Evolutionary conservation across 202 grass and related monocot species (phyloP).

Genomic region (Digitaria exilis): DNA sequence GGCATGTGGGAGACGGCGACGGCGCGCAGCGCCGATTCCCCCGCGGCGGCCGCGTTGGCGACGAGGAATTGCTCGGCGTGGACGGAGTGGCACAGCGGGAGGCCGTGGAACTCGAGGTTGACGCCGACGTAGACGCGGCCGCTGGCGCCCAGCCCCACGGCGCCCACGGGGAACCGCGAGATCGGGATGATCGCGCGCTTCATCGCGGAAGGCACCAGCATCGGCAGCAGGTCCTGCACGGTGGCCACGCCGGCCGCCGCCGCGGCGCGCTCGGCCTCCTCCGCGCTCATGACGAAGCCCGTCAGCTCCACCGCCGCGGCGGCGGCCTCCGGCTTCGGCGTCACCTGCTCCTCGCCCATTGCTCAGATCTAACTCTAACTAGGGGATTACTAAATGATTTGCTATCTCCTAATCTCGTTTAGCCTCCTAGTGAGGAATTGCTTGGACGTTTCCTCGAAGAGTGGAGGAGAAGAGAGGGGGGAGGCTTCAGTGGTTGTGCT

Average conservation of each 20-base stretch:
- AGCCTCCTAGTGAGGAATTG: background rate
- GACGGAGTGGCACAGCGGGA: slow-evolving; percentile 71
- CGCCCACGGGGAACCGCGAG: slow-evolving; percentile 80
- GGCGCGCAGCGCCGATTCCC: slow-evolving; percentile 66
- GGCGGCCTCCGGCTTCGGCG: slow-evolving; percentile 26
- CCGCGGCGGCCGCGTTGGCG: slow-evolving; percentile 75
- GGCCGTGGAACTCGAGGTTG: slow-evolving; percentile 83
- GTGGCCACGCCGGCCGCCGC: slow-evolving; percentile 52
- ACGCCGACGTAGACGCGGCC: slow-evolving; percentile 89
- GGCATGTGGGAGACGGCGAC: slow-evolving; percentile 96
- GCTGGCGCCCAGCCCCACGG: slow-evolving; percentile 80
- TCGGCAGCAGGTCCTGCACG: slow-evolving; percentile 75
- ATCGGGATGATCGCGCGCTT: slow-evolving; percentile 61
- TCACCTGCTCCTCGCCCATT: slow-evolving; percentile 63
- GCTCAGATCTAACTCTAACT: slow-evolving; percentile 38
- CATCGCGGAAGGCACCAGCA: slow-evolving; percentile 75
- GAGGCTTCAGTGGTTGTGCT: background rate
- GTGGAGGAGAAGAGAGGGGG: slow-evolving; percentile 43
- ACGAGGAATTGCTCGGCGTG: slow-evolving; percentile 97
- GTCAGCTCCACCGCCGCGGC: slow-evolving; percentile 44
- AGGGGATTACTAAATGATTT: background rate
- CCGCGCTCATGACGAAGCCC: slow-evolving; percentile 79
- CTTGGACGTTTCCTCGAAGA: slow-evolving; percentile 52
- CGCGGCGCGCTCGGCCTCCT: slow-evolving; percentile 59
- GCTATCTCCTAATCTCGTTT: slow-evolving; percentile 19